Base-by-base conservation (phyloP, 495 filamentous ascomycete species). In the Lasiosphaeria miniovina region DNA sequence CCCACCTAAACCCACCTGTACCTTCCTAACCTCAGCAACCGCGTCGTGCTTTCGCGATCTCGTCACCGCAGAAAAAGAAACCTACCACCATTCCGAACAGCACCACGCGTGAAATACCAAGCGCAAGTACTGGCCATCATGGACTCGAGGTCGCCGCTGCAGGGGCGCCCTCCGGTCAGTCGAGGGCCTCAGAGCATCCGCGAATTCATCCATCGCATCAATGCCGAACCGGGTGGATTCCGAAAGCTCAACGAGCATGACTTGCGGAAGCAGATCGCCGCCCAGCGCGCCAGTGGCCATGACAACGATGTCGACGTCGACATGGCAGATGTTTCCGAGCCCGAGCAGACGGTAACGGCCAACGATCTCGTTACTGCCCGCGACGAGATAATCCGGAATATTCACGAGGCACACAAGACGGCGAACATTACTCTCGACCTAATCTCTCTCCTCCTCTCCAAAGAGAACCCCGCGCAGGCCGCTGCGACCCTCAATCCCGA, bases 371-470 rank as follows among this genome's bases (percentile, higher is more conserved):
- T 66, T 9, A 68, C 58, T 4, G 79, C 82, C 17, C 72, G 79
- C 34, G 75, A 83, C 3, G 82, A 86, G 63, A 76, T 87, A 36
- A 55, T 86, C 24, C 76, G 69, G 40, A 77, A 80, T 36, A 75
- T 87, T 14, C 69, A 74, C 77, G 81, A 63, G 52, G 82, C 60
- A 33, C 50, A 57, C 45, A 36, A 50, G 24, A 60, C 64, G 15
- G 24, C 58, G 35, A 24, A 48, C 5, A 61, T 52, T 40, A 49
- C 40, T 15, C 83, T 96, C 52, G 91, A 98, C 67, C 90, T 91
- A 62, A 72, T 96, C 43, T 96, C 94, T 11, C 83, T 96, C 9
- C 74, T 96, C 1, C 77, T 96, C 2, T 90, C 92, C 8, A 90
- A 90, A 68, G 81, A 94, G 62, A 76, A 79, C 3, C 87, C 89